These are phyloP conservation scores for Shiraia bambusicola DNA, from an alignment of 2,329 filamentous ascomycete species.

Conservation along the genomic window DNA sequence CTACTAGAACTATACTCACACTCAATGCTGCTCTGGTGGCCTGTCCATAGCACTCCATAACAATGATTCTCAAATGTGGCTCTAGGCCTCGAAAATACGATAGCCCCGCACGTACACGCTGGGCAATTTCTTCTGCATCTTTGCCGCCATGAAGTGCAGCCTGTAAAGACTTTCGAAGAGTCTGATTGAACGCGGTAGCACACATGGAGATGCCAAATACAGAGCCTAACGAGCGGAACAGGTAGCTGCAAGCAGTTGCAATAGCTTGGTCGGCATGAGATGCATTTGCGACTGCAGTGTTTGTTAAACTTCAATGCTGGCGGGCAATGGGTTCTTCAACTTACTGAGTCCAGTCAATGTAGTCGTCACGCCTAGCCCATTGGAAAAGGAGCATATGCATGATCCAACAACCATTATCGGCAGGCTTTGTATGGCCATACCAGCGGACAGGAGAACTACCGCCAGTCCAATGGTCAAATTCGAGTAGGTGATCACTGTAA, in stretches of 20 bases:
- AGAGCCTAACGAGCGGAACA: conserved; percentile 72
- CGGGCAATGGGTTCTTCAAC: conserved; percentile 17
- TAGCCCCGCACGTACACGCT: conserved; percentile 68
- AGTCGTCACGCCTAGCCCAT: conserved; percentile 66
- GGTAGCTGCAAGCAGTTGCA: conserved; percentile 75
- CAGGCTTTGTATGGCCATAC: conserved; percentile 53
- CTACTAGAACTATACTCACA: conserved; percentile 53
- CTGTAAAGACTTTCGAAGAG: conserved; percentile 60
- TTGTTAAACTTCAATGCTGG: background rate
- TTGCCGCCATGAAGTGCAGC: conserved; percentile 57
- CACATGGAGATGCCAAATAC: conserved; percentile 68
- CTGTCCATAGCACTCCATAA: conserved; percentile 66
- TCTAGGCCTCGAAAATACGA: conserved; percentile 68
- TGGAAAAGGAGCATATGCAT: conserved; percentile 55
- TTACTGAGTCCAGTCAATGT: conserved; percentile 67
- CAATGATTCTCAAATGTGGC: conserved; percentile 59
- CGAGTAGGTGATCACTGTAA: conserved; percentile 62
- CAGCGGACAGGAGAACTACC: conserved; percentile 60
- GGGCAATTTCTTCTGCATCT: conserved; percentile 66
- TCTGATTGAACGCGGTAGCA: conserved; percentile 71
- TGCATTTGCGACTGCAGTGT: conserved; percentile 64
- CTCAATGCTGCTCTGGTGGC: conserved; percentile 56
- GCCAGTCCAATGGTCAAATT: conserved; percentile 57
- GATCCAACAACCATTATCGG: conserved; percentile 60
- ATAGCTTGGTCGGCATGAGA: conserved; percentile 68